Evolutionary conservation across 2,329 filamentous ascomycete species (phyloP).

Genomic region (Didymella arachidicola): DNA sequence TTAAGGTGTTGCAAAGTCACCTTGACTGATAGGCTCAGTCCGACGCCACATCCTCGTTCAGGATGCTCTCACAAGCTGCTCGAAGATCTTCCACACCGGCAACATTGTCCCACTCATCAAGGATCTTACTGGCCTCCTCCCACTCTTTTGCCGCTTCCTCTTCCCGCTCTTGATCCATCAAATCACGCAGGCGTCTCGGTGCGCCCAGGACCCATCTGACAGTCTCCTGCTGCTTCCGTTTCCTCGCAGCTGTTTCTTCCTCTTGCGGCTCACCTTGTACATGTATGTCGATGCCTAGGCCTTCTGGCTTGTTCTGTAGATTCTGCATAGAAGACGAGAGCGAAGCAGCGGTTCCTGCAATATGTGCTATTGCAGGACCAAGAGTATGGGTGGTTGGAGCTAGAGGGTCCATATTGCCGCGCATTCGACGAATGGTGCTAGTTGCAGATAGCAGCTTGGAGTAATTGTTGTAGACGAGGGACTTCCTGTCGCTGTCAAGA

Average conservation of each 20-base stretch:
- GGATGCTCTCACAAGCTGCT: constrained; percentile 47
- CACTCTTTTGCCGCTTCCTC: constrained; percentile 67
- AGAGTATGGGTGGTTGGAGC: constrained; percentile 77
- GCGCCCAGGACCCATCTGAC: constrained; percentile 69
- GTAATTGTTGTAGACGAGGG: constrained; percentile 97
- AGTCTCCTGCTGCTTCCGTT: constrained; percentile 60
- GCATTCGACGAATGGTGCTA: constrained; percentile 92
- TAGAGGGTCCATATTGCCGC: constrained; percentile 79
- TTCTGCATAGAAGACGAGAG: constrained; percentile 52
- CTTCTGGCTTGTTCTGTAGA: constrained; percentile 31
- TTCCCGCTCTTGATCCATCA: constrained; percentile 66
- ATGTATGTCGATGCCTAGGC: constrained; percentile 37
- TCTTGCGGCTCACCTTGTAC: constrained; percentile 32
- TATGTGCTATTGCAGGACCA: constrained; percentile 75
- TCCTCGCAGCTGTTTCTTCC: constrained; percentile 41
- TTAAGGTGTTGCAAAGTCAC: background rate
- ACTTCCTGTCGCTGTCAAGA: constrained; percentile 94
- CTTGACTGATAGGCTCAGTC: constrained; percentile 23
- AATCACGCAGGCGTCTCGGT: constrained; percentile 64
- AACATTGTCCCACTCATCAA: constrained; percentile 56
- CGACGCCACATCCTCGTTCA: constrained; percentile 39
- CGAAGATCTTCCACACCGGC: constrained; percentile 53
- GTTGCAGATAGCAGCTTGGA: constrained; percentile 96
- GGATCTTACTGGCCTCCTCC: constrained; percentile 50
- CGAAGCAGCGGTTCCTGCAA: constrained; percentile 66